Percentiles rank a stretch among this genome's conserved stretches.
Evolutionary conservation across 352 stramenopile genomes (phyloP).

Genomic region (Pythium monospermum): DNA sequence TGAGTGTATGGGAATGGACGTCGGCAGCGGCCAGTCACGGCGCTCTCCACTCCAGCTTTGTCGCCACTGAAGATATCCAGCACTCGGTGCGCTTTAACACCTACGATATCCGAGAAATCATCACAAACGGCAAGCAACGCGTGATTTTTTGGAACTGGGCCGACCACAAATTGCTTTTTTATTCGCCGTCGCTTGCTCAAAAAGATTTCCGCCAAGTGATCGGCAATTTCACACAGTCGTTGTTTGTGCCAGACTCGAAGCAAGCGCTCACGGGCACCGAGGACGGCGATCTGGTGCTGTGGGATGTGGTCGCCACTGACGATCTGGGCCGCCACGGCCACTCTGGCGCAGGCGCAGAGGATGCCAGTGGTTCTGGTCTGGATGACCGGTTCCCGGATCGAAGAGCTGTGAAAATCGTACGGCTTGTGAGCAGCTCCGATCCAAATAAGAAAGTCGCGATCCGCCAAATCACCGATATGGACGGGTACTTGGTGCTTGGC

Average conservation of each 20-base stretch:
- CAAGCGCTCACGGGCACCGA: constrained; percentile 83
- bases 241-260: constrained; percentile 84
- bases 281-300: constrained; percentile 86
- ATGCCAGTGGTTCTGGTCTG: constrained; percentile 18
- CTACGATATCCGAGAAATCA: constrained; percentile 83
- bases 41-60: constrained; percentile 51
- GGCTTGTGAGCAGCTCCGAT: constrained; percentile 44
- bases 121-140: constrained; percentile 80
- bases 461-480: constrained; percentile 68
- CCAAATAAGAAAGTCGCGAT: constrained; percentile 47
- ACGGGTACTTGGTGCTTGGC: constrained; percentile 88
- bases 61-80: constrained; percentile 75
- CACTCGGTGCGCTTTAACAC: constrained; percentile 87
- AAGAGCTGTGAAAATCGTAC: constrained; percentile 85
- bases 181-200: constrained; percentile 78
- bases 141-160: constrained; percentile 91
- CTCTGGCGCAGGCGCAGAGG: no score
- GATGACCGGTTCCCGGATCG: constrained; percentile 66
- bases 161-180: constrained; percentile 72
- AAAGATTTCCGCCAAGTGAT: constrained; percentile 78
- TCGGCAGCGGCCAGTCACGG: constrained; percentile 22
- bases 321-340: no score
- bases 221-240: constrained; percentile 79
- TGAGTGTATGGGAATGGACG: constrained; percentile 89
- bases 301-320: constrained; percentile 49